Conservation (phyloP, 108 stramenopile genomes). For the Skeletonema costatum region DNA sequence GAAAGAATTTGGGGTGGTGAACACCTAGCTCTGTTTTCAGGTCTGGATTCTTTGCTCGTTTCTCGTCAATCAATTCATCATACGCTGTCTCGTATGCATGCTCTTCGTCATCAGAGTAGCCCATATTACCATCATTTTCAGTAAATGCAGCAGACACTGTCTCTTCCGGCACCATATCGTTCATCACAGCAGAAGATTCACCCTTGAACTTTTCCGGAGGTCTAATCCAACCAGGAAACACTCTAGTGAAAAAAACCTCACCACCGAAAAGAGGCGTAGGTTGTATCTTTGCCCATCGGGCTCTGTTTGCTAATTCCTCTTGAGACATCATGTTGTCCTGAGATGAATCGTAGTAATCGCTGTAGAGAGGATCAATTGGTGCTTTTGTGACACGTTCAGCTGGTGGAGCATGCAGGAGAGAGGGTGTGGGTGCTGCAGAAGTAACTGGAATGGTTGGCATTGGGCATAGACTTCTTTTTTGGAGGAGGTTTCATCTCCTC, state of each 20-base stretch:
- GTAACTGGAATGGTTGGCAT: too few species aligned
- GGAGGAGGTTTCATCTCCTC: too few species aligned
- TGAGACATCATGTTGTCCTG: not conserved
- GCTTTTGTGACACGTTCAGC: not conserved
- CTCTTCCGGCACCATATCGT: not conserved
- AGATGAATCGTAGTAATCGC: not conserved
- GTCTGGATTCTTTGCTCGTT: not conserved
- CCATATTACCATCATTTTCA: not conserved
- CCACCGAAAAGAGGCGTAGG: slow-evolving; percentile 38
- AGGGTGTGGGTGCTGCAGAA: too few species aligned
- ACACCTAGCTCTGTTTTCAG: slow-evolving; percentile 47
- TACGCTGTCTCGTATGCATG: not conserved
- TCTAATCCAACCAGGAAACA: slow-evolving; percentile 42
- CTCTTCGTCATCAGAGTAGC: slow-evolving; percentile 1
- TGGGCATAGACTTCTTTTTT: too few species aligned
- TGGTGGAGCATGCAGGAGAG: not conserved
- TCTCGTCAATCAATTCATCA: not conserved
- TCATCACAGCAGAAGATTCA: not conserved
- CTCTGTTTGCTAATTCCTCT: not conserved
- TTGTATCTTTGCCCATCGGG: slow-evolving; percentile 10
- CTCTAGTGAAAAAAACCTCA: slow-evolving; percentile 42
- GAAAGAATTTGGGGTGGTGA: slow-evolving; percentile 84
- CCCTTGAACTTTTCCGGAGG: not conserved
- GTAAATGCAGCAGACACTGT: not conserved
- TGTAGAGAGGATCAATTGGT: slow-evolving; percentile 5